Evolutionary conservation across 148 eudicot species (phyloP), one percentile per base, ranked within the genome.

Genomic region (Rhododendron henanense): DNA sequence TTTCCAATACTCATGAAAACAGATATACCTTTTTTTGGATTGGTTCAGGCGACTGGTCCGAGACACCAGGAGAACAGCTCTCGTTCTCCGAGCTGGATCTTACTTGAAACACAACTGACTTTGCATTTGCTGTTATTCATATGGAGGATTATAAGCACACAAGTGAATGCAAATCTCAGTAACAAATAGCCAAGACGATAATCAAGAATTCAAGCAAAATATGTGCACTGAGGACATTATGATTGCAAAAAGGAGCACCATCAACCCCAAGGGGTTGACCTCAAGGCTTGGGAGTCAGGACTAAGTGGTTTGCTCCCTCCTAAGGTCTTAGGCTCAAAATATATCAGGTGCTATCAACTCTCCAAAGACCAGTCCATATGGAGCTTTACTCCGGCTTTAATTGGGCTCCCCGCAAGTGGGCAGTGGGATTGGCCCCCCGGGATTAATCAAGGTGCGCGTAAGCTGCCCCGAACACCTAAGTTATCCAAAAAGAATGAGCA

Each of bases 11-110:
- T 10, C 5, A 61, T 18, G 76, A 33, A 50, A 1, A 47, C 6
- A 16, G 61, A 69, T 83, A 81, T 76, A 94, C 95, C 94, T 88
- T 87, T n/a, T n/a, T 78, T 81, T 89, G 48, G 33, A 65, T 57
- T 47, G 86, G 85, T 81, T 89, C 88, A 57, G 85, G 25, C 19
- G 87, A 85, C 85, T 73, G 69, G 39, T 88, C 90, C 7, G 93
- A 74, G 86, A 85, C 78, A 71, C 28, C 87, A 18, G 87, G 25
- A 63, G 86, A 83, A 51, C 78, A 81, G 83, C 77, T 88, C 55
- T 87, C 88, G 48, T 89, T 82, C 65, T 93, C 92, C 89, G 87
- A 88, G 90, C 89, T 87, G 51, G 92, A 95, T 71, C 88, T 93
- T 71, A 89, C 90, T 39, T 89, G 89, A 86, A 86, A 82, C 65